Conservation (phyloP, 176 grass and related monocot genomes). For the Cocos nucifera region DNA sequence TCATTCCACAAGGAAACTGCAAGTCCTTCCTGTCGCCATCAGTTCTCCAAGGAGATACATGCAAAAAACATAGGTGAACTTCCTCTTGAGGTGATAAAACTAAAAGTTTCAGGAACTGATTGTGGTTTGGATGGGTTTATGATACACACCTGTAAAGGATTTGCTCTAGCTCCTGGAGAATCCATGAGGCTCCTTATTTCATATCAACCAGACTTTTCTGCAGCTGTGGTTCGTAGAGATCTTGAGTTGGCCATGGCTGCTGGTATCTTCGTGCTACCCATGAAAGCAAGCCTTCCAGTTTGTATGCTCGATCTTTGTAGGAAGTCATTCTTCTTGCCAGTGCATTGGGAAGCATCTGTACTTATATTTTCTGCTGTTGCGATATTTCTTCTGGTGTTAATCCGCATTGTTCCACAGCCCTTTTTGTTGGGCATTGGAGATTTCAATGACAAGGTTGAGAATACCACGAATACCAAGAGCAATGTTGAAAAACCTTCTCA, state of each 20-base stretch:
- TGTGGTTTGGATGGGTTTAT: slow-evolving; percentile 71
- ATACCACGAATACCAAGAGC: slow-evolving; percentile 16
- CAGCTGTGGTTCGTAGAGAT: slow-evolving; percentile 66
- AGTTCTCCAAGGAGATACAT: slow-evolving; percentile 68
- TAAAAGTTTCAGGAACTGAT: slow-evolving; percentile 77
- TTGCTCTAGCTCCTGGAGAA: slow-evolving; percentile 67
- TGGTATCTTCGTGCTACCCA: slow-evolving; percentile 75
- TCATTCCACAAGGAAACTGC: slow-evolving; percentile 21
- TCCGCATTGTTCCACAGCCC: slow-evolving; percentile 26
- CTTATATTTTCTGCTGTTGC: slow-evolving; percentile 40
- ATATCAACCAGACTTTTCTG: slow-evolving; percentile 62
- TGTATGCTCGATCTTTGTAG: slow-evolving; percentile 63
- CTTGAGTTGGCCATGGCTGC: slow-evolving; percentile 69
- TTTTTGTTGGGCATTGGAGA: slow-evolving; percentile 29
- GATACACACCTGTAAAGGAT: slow-evolving; percentile 54
- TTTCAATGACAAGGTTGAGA: slow-evolving; percentile 42
- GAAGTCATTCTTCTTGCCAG: slow-evolving; percentile 41
- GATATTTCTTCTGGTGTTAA: slow-evolving; percentile 43
- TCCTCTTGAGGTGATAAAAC: slow-evolving; percentile 63
- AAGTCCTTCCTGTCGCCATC: slow-evolving; percentile 42
- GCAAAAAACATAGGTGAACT: slow-evolving; percentile 92
- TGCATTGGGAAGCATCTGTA: slow-evolving; percentile 43
- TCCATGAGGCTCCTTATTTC: slow-evolving; percentile 57
- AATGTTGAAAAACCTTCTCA: slow-evolving; percentile 45
- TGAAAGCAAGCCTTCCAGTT: slow-evolving; percentile 62